These are phyloP conservation scores for Aureobasidium sp. DNA, from an alignment of 2,329 filamentous ascomycete species.

Conservation along the genomic window DNA sequence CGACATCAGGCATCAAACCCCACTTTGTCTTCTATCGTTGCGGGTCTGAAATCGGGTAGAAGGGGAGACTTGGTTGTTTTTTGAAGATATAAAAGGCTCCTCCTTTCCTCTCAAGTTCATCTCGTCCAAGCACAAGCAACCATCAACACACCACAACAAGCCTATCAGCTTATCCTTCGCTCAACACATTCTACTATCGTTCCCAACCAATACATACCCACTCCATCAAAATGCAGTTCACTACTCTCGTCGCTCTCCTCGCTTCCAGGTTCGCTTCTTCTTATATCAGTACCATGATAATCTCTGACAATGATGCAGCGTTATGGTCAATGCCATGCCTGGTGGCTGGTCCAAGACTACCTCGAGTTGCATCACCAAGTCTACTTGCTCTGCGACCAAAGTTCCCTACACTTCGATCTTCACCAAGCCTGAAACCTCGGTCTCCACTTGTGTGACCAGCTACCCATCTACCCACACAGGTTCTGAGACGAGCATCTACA, in stretches of 20 bases:
- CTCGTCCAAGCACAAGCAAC: background rate
- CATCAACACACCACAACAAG: background rate
- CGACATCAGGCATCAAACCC: background rate
- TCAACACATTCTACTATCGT: background rate
- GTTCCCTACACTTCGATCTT: background rate
- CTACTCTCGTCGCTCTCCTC: slow-evolving; percentile 1
- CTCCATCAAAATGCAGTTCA: background rate
- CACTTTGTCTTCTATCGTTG: background rate
- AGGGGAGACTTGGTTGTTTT: background rate
- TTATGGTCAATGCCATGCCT: slow-evolving; percentile 1
- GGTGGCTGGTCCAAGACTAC: background rate
- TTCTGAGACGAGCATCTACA: background rate
- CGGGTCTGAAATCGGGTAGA: background rate
- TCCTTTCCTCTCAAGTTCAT: background rate
- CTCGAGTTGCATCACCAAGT: slow-evolving; percentile 9
- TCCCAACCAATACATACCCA: background rate
- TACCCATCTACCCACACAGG: background rate
- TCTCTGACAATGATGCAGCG: background rate
- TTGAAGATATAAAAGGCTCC: background rate
- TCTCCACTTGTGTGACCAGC: slow-evolving; percentile 8
- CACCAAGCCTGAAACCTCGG: background rate
- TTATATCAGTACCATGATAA: background rate
- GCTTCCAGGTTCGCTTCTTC: background rate
- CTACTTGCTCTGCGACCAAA: background rate
- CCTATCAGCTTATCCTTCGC: background rate